Percentiles rank a stretch among this genome's conserved stretches.
phyloP scores from a whole-genome alignment of 352 stramenopile species.

The Pseudoperonospora humuli region DNA sequence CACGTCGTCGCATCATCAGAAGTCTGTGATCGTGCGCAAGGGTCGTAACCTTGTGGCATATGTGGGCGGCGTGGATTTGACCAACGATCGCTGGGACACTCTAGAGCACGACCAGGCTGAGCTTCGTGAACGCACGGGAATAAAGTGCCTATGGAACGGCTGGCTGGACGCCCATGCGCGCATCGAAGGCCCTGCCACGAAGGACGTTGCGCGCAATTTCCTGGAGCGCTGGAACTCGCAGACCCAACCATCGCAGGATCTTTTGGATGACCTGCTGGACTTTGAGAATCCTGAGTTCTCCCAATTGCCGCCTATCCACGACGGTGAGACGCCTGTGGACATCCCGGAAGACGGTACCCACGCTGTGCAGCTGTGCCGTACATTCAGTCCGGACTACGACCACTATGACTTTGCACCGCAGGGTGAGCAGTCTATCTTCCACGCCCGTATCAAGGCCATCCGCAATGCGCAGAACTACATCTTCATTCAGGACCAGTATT shows the following conservation, averaged over 20 bases:
- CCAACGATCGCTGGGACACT: slow-evolving; percentile 55
- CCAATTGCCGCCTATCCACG: slow-evolving; percentile 11
- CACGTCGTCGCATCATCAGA: slow-evolving; percentile 64
- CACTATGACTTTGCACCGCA: slow-evolving; percentile 37
- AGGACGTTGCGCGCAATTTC: slow-evolving; percentile 62
- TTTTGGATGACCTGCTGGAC: slow-evolving; percentile 40
- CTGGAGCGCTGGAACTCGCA: slow-evolving; percentile 52
- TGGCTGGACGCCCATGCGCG: slow-evolving; percentile 55
- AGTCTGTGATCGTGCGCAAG: slow-evolving; percentile 48
- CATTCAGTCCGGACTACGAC: slow-evolving; percentile 39
- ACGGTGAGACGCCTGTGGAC: slow-evolving; percentile 6
- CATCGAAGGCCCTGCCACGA: slow-evolving; percentile 33
- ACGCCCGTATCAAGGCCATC: slow-evolving; percentile 51
- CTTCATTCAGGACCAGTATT: slow-evolving; percentile 70
- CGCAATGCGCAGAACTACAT: slow-evolving; percentile 49
- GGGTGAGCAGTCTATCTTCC: slow-evolving; percentile 46
- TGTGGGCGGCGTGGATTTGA: slow-evolving; percentile 49
- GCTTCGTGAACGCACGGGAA: slow-evolving; percentile 30
- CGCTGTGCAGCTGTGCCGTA: slow-evolving; percentile 45
- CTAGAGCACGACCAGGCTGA: slow-evolving; percentile 40
- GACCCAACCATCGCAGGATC: slow-evolving; percentile 25
- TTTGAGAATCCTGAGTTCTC: slow-evolving; percentile 40
- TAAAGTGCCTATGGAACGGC: slow-evolving; percentile 35
- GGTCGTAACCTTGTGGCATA: slow-evolving; percentile 33
- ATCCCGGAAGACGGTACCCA: slow-evolving; percentile 8